Evolutionary conservation across 2,329 filamentous ascomycete species (phyloP).

Genomic region (Westerdykella sp.): DNA sequence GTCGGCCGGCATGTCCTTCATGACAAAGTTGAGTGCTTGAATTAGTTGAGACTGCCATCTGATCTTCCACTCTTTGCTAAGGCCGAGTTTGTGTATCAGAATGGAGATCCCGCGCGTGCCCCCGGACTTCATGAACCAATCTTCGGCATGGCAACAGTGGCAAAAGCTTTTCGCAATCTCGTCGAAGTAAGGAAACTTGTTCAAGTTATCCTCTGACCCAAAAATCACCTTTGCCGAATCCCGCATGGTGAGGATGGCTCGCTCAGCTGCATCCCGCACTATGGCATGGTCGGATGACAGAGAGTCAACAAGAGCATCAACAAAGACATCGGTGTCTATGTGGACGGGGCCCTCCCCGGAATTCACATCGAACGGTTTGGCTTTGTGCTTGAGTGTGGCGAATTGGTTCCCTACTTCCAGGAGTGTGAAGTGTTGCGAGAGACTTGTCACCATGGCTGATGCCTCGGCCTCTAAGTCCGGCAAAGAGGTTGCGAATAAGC

Average conservation of each 20-base stretch:
- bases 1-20: slow-evolving; percentile 96
- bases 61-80: slow-evolving; percentile 77
- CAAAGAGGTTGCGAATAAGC: slow-evolving; percentile 78
- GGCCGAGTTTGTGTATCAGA: slow-evolving; percentile 73
- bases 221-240: slow-evolving; percentile 73
- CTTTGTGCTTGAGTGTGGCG: slow-evolving; percentile 68
- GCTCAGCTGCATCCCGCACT: slow-evolving; percentile 76
- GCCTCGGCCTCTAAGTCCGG: slow-evolving; percentile 74
- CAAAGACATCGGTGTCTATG: slow-evolving; percentile 79
- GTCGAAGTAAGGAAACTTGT: slow-evolving; percentile 75
- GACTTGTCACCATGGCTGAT: slow-evolving; percentile 65
- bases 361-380: slow-evolving; percentile 74
- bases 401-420: slow-evolving; percentile 84
- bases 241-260: slow-evolving; percentile 70
- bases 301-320: slow-evolving; percentile 84
- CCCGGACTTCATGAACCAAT: slow-evolving; percentile 97
- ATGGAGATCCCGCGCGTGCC: slow-evolving; percentile 87
- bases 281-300: slow-evolving; percentile 76
- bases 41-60: slow-evolving; percentile 82
- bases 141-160: slow-evolving; percentile 93
- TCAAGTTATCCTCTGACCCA: slow-evolving; percentile 63
- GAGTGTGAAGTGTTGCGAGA: slow-evolving; percentile 85
- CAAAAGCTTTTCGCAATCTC: slow-evolving; percentile 79
- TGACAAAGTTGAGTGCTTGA: slow-evolving; percentile 87
- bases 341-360: slow-evolving; percentile 81